Evolutionary conservation across 176 grass and related monocot genomes (phyloP).

Genomic region (Lolium multiflorum): DNA sequence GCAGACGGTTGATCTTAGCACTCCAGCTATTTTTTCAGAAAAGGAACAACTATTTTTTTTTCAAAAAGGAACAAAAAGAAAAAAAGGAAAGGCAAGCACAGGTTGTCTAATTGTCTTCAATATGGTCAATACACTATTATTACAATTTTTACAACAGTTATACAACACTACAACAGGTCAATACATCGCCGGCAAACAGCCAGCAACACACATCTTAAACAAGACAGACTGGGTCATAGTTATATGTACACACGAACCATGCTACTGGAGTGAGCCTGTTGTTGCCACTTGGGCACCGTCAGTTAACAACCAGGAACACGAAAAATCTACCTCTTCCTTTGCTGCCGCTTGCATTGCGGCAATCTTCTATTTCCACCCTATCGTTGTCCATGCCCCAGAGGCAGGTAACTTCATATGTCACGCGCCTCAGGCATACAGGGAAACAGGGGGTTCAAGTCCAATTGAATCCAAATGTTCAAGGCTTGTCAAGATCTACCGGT

Average conservation of each 20-base stretch:
- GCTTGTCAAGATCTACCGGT: slow-evolving; percentile 44
- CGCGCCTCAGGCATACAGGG: slow-evolving; percentile 2
- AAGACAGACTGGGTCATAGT: neutral
- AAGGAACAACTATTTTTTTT: too few relatives aligned
- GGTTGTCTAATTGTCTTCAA: neutral
- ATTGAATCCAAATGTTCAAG: slow-evolving; percentile 34
- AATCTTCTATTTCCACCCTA: slow-evolving; percentile 33
- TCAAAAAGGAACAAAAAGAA: too few relatives aligned
- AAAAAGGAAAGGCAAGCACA: neutral
- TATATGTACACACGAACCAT: slow-evolving; percentile 33
- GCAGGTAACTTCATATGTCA: neutral
- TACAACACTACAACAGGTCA: slow-evolving; percentile 38
- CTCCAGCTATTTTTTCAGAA: neutral
- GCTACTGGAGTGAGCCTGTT: slow-evolving; percentile 1
- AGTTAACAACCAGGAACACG: slow-evolving; percentile 9
- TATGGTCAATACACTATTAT: slow-evolving; percentile 6
- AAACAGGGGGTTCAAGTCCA: slow-evolving; percentile 3
- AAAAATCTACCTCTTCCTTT: neutral
- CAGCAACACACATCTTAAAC: neutral
- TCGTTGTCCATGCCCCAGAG: slow-evolving; percentile 16
- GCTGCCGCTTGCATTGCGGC: slow-evolving; percentile 9
- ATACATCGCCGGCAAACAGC: neutral
- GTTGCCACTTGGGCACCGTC: neutral
- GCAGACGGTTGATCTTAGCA: neutral
- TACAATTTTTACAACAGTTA: slow-evolving; percentile 33